Evolutionary conservation across 1,139 yeast species (phyloP).

Genomic region (Candida sp.): DNA sequence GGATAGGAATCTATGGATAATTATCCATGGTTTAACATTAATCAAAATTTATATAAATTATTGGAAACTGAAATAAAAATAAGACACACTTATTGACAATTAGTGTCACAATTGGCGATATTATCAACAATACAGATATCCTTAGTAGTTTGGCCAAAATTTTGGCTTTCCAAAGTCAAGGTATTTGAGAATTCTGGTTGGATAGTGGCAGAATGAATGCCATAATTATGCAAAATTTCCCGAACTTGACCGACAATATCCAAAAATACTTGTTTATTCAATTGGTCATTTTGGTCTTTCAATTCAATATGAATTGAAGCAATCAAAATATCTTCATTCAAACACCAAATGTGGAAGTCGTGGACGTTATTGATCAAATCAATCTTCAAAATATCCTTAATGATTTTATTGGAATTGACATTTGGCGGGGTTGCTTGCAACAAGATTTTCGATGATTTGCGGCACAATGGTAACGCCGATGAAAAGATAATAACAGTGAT

Average conservation of each 20-base stretch:
- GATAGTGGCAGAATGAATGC: conserved; percentile 91
- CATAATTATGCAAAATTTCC: conserved; percentile 74
- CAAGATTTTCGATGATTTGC: conserved; percentile 81
- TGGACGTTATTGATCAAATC: conserved; percentile 82
- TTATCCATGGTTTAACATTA: too few species aligned
- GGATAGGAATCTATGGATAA: too few species aligned
- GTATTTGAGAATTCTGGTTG: conserved; percentile 70
- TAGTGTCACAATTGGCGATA: conserved; percentile 33
- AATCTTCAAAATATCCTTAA: conserved; percentile 60
- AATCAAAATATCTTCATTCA: conserved; percentile 82
- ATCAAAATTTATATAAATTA: too few species aligned
- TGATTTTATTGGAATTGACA: conserved; percentile 72
- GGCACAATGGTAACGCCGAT: conserved; percentile 87
- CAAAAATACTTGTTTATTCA: conserved; percentile 49
- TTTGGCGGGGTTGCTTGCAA: conserved; percentile 90
- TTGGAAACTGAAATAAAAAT: too few species aligned
- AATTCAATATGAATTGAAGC: conserved; percentile 89
- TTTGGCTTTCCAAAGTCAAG: conserved; percentile 8
- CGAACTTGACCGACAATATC: conserved; percentile 75
- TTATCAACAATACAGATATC: conserved; percentile 32
- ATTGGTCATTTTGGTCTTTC: conserved; percentile 37
- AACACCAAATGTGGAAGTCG: conserved; percentile 96
- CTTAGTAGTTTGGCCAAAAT: conserved; percentile 32
- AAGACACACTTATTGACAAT: conserved; percentile 15
- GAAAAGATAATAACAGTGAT: conserved; percentile 88